Percentiles rank a stretch among this genome's conserved stretches.
Evolutionary conservation across 2,329 filamentous ascomycete species (phyloP).

Genomic region (Penicillium aurantiogriseum): DNA sequence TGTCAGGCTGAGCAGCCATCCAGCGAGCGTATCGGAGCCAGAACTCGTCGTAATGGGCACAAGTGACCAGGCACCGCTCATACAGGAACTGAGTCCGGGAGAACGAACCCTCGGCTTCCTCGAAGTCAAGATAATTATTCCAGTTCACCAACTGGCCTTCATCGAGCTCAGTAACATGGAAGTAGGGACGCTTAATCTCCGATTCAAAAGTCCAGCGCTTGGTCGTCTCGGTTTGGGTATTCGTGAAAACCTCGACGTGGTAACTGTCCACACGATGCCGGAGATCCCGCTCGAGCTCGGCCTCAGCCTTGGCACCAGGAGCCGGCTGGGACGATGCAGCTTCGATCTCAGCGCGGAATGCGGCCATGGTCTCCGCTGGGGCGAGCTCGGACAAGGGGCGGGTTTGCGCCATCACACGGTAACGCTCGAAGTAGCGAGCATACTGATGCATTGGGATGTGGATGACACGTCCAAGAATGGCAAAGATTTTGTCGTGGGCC

Average conservation of each 20-base stretch:
- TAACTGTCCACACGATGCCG: slow-evolving; percentile 75
- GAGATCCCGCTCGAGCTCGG: slow-evolving; percentile 80
- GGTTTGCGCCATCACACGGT: slow-evolving; percentile 71
- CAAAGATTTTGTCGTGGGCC: slow-evolving; percentile 78
- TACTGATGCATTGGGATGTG: slow-evolving; percentile 95
- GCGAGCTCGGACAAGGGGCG: slow-evolving; percentile 73
- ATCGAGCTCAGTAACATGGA: slow-evolving; percentile 91
- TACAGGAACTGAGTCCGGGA: slow-evolving; percentile 78
- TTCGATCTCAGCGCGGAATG: slow-evolving; percentile 71
- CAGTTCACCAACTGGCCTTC: slow-evolving; percentile 82
- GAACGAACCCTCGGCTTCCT: slow-evolving; percentile 80
- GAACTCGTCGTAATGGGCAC: slow-evolving; percentile 94
- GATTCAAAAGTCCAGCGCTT: slow-evolving; percentile 95
- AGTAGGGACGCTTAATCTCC: slow-evolving; percentile 93
- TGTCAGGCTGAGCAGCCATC: slow-evolving; percentile 78
- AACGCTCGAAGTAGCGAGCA: slow-evolving; percentile 89
- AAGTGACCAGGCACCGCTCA: slow-evolving; percentile 88
- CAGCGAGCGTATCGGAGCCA: slow-evolving; percentile 97
- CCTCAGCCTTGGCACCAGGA: slow-evolving; percentile 58
- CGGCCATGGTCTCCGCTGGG: slow-evolving; percentile 63
- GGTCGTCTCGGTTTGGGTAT: slow-evolving; percentile 80
- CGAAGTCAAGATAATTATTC: slow-evolving; percentile 95
- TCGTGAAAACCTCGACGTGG: slow-evolving; percentile 76
- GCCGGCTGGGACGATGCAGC: slow-evolving; percentile 45
- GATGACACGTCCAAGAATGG: slow-evolving; percentile 77